phyloP scores from a whole-genome alignment of 257 asterid genomes.

The Salvia splendens region DNA sequence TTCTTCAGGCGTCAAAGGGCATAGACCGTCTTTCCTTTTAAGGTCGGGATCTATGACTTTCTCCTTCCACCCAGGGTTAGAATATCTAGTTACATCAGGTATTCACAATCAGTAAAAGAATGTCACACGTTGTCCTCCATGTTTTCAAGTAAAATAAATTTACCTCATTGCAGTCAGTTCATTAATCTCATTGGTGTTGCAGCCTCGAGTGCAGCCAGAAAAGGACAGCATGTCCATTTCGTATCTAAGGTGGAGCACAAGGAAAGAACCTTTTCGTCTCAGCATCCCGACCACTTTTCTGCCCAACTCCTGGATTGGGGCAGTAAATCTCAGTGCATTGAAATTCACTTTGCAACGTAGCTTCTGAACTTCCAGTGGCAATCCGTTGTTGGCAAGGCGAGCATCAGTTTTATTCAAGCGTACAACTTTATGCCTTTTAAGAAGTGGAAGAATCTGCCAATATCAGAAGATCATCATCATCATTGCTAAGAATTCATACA shows the following conservation, averaged over 20 bases:
- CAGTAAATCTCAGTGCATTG: constrained; percentile 47
- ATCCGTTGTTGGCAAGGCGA: constrained; percentile 56
- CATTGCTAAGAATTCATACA: not conserved
- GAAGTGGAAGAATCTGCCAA: constrained; percentile 60
- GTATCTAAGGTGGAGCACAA: constrained; percentile 59
- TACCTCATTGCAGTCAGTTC: constrained; percentile 57
- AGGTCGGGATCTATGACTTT: constrained; percentile 48
- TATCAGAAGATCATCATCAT: not conserved
- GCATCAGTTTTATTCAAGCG: constrained; percentile 59
- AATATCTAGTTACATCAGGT: constrained; percentile 38
- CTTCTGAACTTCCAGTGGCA: constrained; percentile 51
- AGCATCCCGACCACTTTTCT: constrained; percentile 44
- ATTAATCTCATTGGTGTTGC: constrained; percentile 45
- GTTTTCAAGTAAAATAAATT: not conserved
- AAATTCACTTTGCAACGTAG: constrained; percentile 55
- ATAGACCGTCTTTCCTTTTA: constrained; percentile 53
- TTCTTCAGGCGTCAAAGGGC: constrained; percentile 66
- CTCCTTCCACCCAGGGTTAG: constrained; percentile 59
- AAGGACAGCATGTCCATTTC: constrained; percentile 68
- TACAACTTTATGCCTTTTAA: constrained; percentile 50
- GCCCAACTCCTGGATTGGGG: constrained; percentile 53
- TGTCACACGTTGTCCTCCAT: not conserved
- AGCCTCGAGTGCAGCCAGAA: constrained; percentile 57
- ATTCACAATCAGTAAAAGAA: constrained; percentile 23
- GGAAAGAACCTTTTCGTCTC: constrained; percentile 46